Evolutionary conservation across 345 rosid genomes (phyloP).

Genomic region (Leavenworthia alabamica): DNA sequence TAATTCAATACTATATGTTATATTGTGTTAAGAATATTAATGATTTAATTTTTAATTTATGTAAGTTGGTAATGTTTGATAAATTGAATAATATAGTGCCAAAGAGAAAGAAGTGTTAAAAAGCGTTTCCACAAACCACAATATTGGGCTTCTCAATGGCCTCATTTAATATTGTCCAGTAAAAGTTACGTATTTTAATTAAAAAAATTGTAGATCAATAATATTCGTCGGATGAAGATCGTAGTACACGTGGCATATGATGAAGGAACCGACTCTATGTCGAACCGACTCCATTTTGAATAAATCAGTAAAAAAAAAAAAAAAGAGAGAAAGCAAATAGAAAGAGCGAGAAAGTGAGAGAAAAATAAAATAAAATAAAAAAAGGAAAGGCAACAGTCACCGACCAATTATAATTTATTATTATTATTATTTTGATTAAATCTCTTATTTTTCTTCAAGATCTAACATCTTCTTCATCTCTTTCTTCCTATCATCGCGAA

Average conservation of each 20-base stretch:
- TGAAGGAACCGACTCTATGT: not conserved
- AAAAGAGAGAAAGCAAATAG: not conserved
- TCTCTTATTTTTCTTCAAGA: not conserved
- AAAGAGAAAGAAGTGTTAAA: too few species aligned
- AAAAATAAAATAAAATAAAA: not conserved
- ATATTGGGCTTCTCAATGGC: too few species aligned
- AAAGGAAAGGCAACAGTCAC: slow-evolving; percentile 16
- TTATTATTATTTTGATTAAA: not conserved
- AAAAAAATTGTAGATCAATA: not conserved
- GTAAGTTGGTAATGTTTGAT: not conserved
- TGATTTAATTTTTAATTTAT: not conserved
- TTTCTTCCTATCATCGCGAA: not conserved
- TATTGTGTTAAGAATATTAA: not conserved
- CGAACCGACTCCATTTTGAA: too few species aligned
- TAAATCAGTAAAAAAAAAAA: not conserved
- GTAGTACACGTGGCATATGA: not conserved
- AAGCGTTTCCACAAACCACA: too few species aligned
- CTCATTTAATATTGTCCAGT: not conserved
- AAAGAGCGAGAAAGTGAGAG: not conserved
- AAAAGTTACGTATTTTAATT: not conserved
- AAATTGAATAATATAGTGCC: not conserved
- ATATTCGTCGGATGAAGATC: slow-evolving; percentile 4
- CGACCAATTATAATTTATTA: not conserved
- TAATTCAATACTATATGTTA: too few species aligned
- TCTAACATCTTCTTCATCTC: not conserved